Percentiles rank a stretch among this genome's conserved stretches.
phyloP scores from a whole-genome alignment of 208 protist species.

The Crithidia mellificae region DNA sequence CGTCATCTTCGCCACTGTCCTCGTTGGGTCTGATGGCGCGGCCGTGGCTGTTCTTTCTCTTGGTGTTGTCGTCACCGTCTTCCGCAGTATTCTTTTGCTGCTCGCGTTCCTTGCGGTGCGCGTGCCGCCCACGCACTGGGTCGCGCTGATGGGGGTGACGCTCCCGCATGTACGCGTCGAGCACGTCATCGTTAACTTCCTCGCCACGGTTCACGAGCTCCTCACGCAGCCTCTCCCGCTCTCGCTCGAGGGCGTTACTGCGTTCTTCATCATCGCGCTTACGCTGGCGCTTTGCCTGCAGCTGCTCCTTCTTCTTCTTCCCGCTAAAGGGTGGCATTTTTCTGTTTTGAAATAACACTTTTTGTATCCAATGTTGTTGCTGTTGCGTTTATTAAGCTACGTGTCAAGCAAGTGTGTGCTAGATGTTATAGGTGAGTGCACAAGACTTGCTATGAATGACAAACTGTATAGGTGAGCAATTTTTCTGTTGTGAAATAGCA shows the following conservation, averaged over 20 bases:
- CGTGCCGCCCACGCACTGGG: slow-evolving; percentile 2
- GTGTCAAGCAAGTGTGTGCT: not conserved
- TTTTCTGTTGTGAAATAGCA: too few relatives aligned
- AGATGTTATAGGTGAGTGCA: too few relatives aligned
- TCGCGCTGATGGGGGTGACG: slow-evolving; percentile 19
- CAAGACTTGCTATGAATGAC: too few relatives aligned
- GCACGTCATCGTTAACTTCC: slow-evolving; percentile 23
- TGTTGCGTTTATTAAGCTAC: not conserved
- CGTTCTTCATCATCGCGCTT: slow-evolving; percentile 63
- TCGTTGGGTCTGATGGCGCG: not conserved
- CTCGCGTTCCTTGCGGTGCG: slow-evolving; percentile 4
- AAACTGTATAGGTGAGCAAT: too few relatives aligned
- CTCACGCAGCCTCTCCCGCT: slow-evolving; percentile 35
- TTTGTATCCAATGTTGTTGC: too few relatives aligned
- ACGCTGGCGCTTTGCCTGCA: slow-evolving; percentile 79
- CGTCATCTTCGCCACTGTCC: not conserved
- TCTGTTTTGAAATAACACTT: too few relatives aligned
- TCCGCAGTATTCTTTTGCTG: not conserved
- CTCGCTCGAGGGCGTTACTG: slow-evolving; percentile 17
- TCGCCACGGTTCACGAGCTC: slow-evolving; percentile 23
- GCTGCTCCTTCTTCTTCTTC: slow-evolving; percentile 92
- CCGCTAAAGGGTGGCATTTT: slow-evolving; percentile 83
- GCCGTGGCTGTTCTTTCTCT: not conserved
- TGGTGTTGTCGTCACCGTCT: not conserved
- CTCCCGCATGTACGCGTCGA: slow-evolving; percentile 21